phyloP scores from a whole-genome alignment of 2,329 filamentous ascomycete genomes.

The Cryphonectria naterciae region DNA sequence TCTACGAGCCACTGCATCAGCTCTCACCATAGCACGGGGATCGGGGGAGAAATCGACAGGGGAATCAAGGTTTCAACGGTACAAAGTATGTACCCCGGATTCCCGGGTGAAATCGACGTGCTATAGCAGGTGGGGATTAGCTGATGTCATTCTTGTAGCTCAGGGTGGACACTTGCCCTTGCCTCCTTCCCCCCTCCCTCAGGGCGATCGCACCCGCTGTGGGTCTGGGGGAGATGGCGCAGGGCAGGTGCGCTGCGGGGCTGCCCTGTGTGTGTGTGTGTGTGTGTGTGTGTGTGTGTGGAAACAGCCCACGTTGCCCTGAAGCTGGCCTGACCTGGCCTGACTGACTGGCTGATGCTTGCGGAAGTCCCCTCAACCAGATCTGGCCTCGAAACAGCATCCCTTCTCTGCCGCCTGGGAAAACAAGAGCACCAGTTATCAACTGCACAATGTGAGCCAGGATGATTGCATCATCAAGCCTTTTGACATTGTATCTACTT shows the following conservation, averaged over 20 bases:
- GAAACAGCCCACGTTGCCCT: slow-evolving; percentile 10
- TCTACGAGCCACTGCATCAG: too few species aligned
- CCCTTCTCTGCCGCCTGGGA: background rate
- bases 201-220: slow-evolving; percentile 10
- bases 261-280: background rate
- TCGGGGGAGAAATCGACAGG: background rate
- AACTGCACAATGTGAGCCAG: background rate
- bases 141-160: slow-evolving; percentile 15
- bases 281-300: background rate
- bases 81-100: slow-evolving; percentile 5
- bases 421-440: background rate
- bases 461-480: background rate
- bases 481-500: background rate
- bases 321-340: slow-evolving; percentile 3
- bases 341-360: background rate
- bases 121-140: background rate
- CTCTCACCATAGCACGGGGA: too few species aligned
- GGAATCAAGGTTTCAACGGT: background rate
- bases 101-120: background rate
- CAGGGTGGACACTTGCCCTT: background rate
- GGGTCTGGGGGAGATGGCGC: slow-evolving; percentile 7
- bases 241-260: background rate
- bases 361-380: background rate
- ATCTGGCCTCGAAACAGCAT: background rate
- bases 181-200: background rate